A percentile compares a stretch with the other conserved stretches of the same genome.
Conservation (phyloP, 495 filamentous ascomycete genomes). For the Margaritispora aquatica region DNA sequence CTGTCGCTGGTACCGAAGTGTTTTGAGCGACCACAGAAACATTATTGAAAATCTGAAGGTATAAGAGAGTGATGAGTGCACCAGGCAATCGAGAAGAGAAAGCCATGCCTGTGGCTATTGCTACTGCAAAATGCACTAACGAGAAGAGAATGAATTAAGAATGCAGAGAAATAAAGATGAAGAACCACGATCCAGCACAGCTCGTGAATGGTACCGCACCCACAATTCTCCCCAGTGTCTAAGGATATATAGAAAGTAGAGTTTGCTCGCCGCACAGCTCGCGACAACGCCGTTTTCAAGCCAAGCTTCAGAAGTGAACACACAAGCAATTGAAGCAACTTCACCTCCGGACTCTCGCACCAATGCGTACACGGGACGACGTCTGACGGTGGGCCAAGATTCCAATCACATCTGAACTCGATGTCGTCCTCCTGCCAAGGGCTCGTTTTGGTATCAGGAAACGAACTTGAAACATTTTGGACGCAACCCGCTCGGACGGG, state of each 20-base stretch:
- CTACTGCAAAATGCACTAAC: not conserved
- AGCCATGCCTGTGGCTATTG: constrained; percentile 13
- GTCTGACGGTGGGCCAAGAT: not conserved
- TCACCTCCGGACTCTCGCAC: not conserved
- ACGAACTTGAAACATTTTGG: constrained; percentile 3
- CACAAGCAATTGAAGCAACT: too few relatives aligned
- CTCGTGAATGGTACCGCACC: too few relatives aligned
- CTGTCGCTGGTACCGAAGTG: not conserved
- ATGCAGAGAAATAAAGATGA: not conserved
- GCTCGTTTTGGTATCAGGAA: not conserved
- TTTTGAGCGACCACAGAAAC: constrained; percentile 10
- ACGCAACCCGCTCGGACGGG: not conserved
- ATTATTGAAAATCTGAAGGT: constrained; percentile 1
- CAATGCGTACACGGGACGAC: not conserved
- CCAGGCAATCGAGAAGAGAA: constrained; percentile 7
- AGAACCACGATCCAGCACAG: not conserved
- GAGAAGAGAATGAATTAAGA: not conserved
- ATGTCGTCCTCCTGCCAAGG: not conserved
- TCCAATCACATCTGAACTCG: constrained; percentile 1
- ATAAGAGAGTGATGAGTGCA: constrained; percentile 8
- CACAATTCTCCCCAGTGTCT: not conserved
- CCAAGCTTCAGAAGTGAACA: not conserved
- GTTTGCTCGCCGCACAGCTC: not conserved
- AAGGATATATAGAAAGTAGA: constrained; percentile 1
- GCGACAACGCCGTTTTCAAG: not conserved